Base-by-base conservation (phyloP, 2,329 filamentous ascomycete genomes). In the Xylaria sp. region DNA sequence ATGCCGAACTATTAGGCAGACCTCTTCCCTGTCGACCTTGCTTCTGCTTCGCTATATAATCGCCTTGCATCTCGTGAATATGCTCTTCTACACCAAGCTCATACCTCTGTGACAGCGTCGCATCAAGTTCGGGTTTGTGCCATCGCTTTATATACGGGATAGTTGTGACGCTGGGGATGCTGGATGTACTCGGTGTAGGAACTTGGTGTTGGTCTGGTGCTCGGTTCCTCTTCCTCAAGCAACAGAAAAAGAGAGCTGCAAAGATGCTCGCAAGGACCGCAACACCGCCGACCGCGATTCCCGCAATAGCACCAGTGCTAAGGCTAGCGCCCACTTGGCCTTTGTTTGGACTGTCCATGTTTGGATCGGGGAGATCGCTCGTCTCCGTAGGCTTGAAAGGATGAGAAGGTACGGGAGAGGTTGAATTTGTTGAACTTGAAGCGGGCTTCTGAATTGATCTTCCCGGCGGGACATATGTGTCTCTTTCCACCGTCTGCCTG, bases 401-500 rank as follows among this genome's bases (percentile, higher is more conserved):
- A 9, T 52, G n/a, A 48, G 46, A 49, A 25, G 46, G 46, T 8
- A 6, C 46, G 2, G 46, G 2, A 3, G 46, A 9, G 20, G 1
- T 9, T 15, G 48, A 25, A 8, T n/a, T n/a, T n/a, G n/a, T n/a
- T n/a, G 23, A 25, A 18, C 13, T 48, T 2, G 20, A 36, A 7
- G 23, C 36, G n/a, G 7, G 48, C 6, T 15, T 43, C 28, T 43
- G 55, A n/a, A 10, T 57, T 20, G n/a, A 28, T 55, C 55, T 43
- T 8, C 49, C 25, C 2, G 55, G 59, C 1, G 62, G 41, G 31
- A 51, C 28, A 20, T 69, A 69, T 10, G 65, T 62, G 25, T 68
- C 67, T 64, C 71, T 70, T 12, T 15, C 23, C 4, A 73, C 66
- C 10, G 70, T 69, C 33, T 71, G 61, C 20, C 25, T 59, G 61